phyloP scores from a whole-genome alignment of 129 eudicot genomes.

The Flaveria robusta region DNA sequence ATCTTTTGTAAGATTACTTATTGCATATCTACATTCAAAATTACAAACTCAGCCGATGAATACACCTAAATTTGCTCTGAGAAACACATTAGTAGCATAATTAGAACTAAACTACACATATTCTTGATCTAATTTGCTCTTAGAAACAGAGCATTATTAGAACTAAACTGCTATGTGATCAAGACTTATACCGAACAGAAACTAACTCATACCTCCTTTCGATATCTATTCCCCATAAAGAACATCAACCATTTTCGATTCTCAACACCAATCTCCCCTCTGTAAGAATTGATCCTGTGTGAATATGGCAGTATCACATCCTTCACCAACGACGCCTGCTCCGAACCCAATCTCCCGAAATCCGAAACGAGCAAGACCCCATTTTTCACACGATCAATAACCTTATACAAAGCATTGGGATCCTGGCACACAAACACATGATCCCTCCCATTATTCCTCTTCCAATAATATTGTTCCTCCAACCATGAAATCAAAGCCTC shows the following conservation, averaged over 20 bases:
- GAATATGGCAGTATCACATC: conserved; percentile 88
- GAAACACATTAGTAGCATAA: no score
- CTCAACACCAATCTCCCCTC: conserved; percentile 71
- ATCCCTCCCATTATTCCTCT: conserved; percentile 96
- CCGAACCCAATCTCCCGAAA: conserved; percentile 81
- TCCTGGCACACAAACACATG: conserved; percentile 94
- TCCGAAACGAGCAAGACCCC: conserved; percentile 90
- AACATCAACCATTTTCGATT: conserved; percentile 69
- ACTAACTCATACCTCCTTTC: conserved; percentile 74
- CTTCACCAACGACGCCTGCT: conserved; percentile 85
- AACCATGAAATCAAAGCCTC: conserved; percentile 76
- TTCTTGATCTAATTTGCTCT: conserved; percentile 14
- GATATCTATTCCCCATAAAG: conserved; percentile 90
- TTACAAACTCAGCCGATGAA: neutral
- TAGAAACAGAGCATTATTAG: conserved; percentile 1
- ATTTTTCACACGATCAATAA: conserved; percentile 76
- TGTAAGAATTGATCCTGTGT: conserved; percentile 70
- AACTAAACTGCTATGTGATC: neutral
- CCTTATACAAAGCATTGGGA: conserved; percentile 92
- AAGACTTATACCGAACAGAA: conserved; percentile 7
- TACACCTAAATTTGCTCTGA: no score
- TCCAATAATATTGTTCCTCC: conserved; percentile 81
- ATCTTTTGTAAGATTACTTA: neutral
- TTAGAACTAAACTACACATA: neutral
- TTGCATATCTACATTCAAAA: neutral